Conservation (phyloP, 495 filamentous ascomycete species). For the Penicillium fimorum region DNA sequence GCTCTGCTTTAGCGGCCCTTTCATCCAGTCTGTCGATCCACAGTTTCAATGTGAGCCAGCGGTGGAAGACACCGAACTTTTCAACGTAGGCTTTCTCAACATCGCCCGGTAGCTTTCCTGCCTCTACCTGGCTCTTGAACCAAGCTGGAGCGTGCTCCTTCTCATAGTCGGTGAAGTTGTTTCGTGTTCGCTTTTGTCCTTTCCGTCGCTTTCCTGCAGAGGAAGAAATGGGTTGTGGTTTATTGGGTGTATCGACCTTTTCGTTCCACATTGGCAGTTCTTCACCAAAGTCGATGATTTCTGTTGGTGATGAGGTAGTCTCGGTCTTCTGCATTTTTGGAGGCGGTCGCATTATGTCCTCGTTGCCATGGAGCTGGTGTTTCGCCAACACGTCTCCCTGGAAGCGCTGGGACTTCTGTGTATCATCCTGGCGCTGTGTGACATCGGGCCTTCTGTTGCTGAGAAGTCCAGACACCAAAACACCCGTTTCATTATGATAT, state of each 20-base stretch:
- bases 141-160: conserved; percentile 5
- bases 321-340: neutral
- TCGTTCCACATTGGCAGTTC: neutral
- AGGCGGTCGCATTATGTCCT: neutral
- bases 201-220: neutral
- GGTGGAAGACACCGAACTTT: conserved; percentile 6
- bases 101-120: neutral
- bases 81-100: neutral
- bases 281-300: neutral
- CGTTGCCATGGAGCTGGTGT: neutral
- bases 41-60: neutral
- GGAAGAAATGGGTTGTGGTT: neutral
- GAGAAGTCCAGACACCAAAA: neutral
- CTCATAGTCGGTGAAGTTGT: conserved; percentile 9
- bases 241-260: neutral
- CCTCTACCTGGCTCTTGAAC: neutral
- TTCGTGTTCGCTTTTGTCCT: neutral
- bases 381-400: neutral
- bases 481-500: neutral
- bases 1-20: neutral
- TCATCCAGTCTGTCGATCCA: conserved; percentile 4
- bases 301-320: neutral
- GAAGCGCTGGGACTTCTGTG: neutral
- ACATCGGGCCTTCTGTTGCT: neutral
- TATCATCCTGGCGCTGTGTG: neutral